A percentile compares a stretch with the other conserved stretches of the same genome.
These are phyloP conservation scores for Phytopythium mirpurense DNA, from an alignment of 352 stramenopile species.

Conservation along the genomic window DNA sequence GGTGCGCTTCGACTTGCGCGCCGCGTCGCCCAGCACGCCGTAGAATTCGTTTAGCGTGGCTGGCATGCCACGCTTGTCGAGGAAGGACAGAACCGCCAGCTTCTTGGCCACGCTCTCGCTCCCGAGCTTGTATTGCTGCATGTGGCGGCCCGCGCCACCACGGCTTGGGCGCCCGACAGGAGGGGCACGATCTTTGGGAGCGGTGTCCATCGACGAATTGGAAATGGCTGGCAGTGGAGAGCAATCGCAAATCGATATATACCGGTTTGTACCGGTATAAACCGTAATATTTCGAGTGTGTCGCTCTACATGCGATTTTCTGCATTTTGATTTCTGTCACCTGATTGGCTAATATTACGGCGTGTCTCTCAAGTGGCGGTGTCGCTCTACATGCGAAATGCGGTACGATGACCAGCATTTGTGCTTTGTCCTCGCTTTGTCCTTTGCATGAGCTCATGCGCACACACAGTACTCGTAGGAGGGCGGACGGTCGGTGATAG, in stretches of 20 bases:
- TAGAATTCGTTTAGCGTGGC: not conserved
- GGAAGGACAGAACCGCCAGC: not conserved
- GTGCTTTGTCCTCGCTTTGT: too few relatives aligned
- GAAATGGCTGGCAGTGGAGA: too few relatives aligned
- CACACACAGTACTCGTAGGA: too few relatives aligned
- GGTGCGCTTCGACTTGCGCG: not conserved
- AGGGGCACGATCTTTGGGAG: not conserved
- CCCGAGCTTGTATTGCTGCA: not conserved
- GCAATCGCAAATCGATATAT: not conserved
- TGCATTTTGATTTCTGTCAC: not conserved
- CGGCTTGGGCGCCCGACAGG: not conserved
- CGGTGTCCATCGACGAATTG: not conserved
- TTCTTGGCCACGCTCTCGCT: not conserved
- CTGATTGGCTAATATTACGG: not conserved
- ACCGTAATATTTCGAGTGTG: not conserved
- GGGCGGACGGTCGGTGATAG: too few relatives aligned
- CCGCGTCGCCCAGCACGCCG: not conserved
- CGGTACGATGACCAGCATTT: too few relatives aligned
- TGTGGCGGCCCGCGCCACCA: not conserved
- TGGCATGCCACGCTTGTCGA: too few relatives aligned
- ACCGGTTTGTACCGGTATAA: too few relatives aligned
- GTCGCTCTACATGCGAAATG: slow-evolving; percentile 1
- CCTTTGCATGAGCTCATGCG: too few relatives aligned
- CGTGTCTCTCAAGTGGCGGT: not conserved
- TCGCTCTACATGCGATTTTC: not conserved